Evolutionary conservation across 345 rosid species (phyloP), one percentile per base, ranked within the genome.

Genomic region (Boechera stricta): DNA sequence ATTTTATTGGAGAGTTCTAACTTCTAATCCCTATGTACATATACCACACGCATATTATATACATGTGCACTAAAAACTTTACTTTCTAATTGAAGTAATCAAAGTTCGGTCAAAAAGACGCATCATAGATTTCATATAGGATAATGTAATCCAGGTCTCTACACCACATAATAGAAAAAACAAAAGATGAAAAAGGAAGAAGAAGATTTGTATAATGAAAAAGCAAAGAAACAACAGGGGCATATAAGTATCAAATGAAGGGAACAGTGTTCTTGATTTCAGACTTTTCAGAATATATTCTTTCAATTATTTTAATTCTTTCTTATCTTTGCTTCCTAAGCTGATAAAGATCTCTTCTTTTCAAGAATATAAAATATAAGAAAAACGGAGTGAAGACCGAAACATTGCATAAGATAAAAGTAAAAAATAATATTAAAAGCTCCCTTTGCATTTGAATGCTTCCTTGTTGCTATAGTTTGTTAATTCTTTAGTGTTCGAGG

Each of bases 231-330:
- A 41, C 38, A 16, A 41, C n/a, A 52, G 32, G 69, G 81, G 77
- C 64, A 72, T 78, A 58, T 78, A 78, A 78, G 81, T 60, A 77
- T 77, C 77, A 64, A 71, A 6, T 2, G 5, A 60, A 67, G 82
- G 78, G 78, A 79, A 67, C 82, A 79, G 3, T 79, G 74, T 79
- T 73, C 82, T 79, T 67, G 52, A 67, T 79, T 73, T 78, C 77
- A 52, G 67, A 51, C 65, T 77, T 77, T 72, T 72, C 21, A 67
- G 74, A 66, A 79, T 68, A 61, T 73, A 73, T 73, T 68, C 74
- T 42, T 59, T 52, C 12, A 8, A 33, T 10, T 78, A 49, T 67
- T 51, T 66, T 72, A 48, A 49, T 60, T 79, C 66, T 61, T 66
- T 73, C 67, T 78, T 72, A 72, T 65, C 81, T 56, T 78, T 58